These are phyloP conservation scores for Diphasiastrum complanatum DNA, from an alignment of 83 land plant species.

Conservation along the genomic window DNA sequence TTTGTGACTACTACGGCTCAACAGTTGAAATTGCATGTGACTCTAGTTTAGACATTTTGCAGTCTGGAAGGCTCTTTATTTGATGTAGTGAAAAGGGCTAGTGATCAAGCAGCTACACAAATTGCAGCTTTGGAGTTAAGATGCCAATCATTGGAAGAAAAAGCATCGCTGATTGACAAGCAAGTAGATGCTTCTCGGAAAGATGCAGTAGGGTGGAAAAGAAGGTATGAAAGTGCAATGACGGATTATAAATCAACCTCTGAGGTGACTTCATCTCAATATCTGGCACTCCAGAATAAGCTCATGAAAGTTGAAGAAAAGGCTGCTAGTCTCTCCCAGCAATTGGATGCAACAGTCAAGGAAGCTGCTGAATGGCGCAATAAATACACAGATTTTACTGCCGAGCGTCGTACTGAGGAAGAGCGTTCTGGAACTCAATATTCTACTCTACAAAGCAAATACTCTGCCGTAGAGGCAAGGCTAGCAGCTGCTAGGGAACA, in stretches of 20 bases:
- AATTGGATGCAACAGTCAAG: constrained; percentile 17
- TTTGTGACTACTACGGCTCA: no score
- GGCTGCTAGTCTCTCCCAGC: background rate
- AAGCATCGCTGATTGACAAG: constrained; percentile 1
- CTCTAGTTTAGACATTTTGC: background rate
- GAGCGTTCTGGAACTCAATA: constrained; percentile 8
- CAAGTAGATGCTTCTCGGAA: constrained; percentile 27
- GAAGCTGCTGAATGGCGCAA: constrained; percentile 34
- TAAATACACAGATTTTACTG: constrained; percentile 6
- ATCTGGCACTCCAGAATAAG: constrained; percentile 11
- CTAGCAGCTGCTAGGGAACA: constrained; percentile 41
- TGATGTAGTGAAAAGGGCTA: constrained; percentile 33
- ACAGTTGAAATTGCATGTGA: background rate
- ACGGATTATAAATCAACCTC: constrained; percentile 11
- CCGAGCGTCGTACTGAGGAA: background rate
- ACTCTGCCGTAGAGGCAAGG: constrained; percentile 41
- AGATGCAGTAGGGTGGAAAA: constrained; percentile 14
- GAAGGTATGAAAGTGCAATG: constrained; percentile 11
- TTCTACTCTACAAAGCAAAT: constrained; percentile 26
- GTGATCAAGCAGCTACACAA: constrained; percentile 26
- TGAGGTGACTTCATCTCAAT: constrained; percentile 4
- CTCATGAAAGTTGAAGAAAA: constrained; percentile 10
- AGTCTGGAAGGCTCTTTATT: constrained; percentile 34
- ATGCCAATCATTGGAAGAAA: constrained; percentile 15
- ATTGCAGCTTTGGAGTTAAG: constrained; percentile 13